Evolutionary conservation across 140 eudicot species (phyloP), one percentile per base, ranked within the genome.

Genomic region (Cichorium intybus): DNA sequence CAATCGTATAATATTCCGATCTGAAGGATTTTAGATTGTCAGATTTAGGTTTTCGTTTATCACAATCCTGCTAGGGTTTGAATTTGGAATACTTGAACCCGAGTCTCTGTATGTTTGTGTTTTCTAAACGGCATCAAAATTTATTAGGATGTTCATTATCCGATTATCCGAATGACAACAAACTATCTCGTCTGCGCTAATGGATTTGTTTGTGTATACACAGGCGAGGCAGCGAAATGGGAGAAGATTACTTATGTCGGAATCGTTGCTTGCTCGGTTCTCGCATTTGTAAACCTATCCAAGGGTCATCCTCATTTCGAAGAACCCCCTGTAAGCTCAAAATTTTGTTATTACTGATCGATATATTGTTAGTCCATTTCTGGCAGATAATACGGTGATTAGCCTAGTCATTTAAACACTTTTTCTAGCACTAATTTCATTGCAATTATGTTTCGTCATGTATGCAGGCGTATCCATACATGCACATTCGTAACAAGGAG

Each of bases 401-500:
- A 26, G 23, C 26, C 35, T 24, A 54, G 12, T 58, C 26, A 29
- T 48, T 52, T 26, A 9, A 37, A 6, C 24, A 54, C 21, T 27
- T 46, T 2, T 1, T 56, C 2, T 69, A 35, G 20, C 9, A 20
- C 48, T 72, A 20, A 10, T 64, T 41, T 72, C 12, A 15, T 55
- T 56, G 66, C 31, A 41, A 29, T 11, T 27, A 24, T 43, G 8
- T 15, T 52, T n/a, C 55, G 31, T 35, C 51, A 12, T 78, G 22
- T 54, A 7, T 79, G 82, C 87, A 92, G 99, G 55, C 97, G 4
- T 93, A 88, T 68, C 83, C 97, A 12, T 84, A 93, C 56, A 7
- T 93, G 86, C 99, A 81, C 81, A 93, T 93, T 68, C 95, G 99
- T 35, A 93, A 88, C 85, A 93, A 93, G 97, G 99, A 93, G 76